Percentiles rank a stretch among this genome's conserved stretches.
Evolutionary conservation across 768 basidiomycete species (phyloP).

Genomic region (Termitomyces sp.): DNA sequence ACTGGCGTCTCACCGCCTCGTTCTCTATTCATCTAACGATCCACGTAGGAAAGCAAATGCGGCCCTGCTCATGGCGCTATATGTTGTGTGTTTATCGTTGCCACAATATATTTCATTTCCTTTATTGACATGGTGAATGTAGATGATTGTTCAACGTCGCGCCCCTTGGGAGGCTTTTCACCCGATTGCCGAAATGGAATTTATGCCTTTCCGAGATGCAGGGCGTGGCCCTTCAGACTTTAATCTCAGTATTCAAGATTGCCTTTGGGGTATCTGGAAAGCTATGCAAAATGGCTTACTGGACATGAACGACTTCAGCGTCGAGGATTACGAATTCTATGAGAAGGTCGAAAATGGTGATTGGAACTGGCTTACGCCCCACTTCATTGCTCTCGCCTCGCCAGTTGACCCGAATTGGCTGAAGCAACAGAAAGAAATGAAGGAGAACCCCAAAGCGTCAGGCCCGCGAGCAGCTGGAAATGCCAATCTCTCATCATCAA

Average conservation of each 20-base stretch:
- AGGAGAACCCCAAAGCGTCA: conserved; percentile 32
- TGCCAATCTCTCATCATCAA: conserved; percentile 21
- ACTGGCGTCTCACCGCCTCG: conserved; percentile 65
- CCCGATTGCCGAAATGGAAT: conserved; percentile 87
- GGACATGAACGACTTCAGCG: conserved; percentile 91
- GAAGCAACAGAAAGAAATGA: conserved; percentile 67
- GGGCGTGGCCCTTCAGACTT: conserved; percentile 91
- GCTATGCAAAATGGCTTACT: conserved; percentile 88
- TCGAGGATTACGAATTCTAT: conserved; percentile 90
- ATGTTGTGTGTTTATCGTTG: conserved; percentile 59
- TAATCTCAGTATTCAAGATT: conserved; percentile 90
- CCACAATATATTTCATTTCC: not conserved
- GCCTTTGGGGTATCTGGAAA: conserved; percentile 84
- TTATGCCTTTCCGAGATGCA: conserved; percentile 95
- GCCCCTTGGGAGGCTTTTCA: conserved; percentile 94
- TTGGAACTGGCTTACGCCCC: conserved; percentile 93
- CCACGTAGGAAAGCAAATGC: conserved; percentile 90
- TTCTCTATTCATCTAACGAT: conserved; percentile 85
- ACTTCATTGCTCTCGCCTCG: conserved; percentile 92
- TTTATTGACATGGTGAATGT: not conserved
- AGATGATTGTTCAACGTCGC: conserved; percentile 92
- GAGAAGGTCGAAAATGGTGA: conserved; percentile 96
- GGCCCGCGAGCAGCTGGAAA: conserved; percentile 15
- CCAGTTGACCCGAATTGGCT: conserved; percentile 81
- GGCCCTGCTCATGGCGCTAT: conserved; percentile 89